These are phyloP conservation scores for Crithidia bombi DNA, from an alignment of 208 protist species.

Conservation along the genomic window DNA sequence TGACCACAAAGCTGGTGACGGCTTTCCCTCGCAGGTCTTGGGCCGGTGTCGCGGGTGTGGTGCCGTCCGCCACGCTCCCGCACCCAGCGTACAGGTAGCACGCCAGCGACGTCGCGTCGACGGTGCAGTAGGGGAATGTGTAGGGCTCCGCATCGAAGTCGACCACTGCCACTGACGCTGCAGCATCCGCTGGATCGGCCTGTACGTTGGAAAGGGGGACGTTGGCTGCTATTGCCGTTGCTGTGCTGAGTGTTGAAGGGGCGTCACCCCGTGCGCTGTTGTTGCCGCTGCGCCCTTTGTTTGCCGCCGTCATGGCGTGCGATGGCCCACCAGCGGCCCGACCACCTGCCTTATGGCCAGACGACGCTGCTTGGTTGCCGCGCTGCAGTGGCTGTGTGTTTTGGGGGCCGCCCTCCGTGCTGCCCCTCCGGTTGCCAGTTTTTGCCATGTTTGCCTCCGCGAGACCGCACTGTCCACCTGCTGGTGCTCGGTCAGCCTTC, in stretches of 20 bases:
- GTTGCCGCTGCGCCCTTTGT: constrained; percentile 16
- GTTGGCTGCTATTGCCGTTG: neutral
- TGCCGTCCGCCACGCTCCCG: neutral
- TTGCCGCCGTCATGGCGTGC: neutral
- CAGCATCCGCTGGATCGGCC: neutral
- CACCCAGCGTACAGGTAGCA: constrained; percentile 15
- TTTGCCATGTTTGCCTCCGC: constrained; percentile 9
- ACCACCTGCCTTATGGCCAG: neutral
- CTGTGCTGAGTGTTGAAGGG: neutral
- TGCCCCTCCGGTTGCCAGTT: neutral
- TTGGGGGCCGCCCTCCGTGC: constrained; percentile 7
- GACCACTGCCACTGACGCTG: neutral
- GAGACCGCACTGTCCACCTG: neutral
- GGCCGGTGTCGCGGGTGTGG: neutral
- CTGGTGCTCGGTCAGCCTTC: constrained; percentile 7
- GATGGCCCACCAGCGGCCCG: neutral
- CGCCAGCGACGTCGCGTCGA: constrained; percentile 11
- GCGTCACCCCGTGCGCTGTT: constrained; percentile 13
- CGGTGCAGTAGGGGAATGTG: constrained; percentile 14
- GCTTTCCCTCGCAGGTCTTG: constrained; percentile 15
- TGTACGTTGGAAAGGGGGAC: neutral
- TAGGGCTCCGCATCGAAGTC: constrained; percentile 9
- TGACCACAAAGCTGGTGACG: constrained; percentile 16
- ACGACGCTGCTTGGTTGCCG: constrained; percentile 12
- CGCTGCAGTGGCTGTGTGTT: neutral